Percentiles rank a stretch among this genome's conserved stretches.
Conservation (phyloP, 2,329 filamentous ascomycete genomes). For the Alternaria sp. region DNA sequence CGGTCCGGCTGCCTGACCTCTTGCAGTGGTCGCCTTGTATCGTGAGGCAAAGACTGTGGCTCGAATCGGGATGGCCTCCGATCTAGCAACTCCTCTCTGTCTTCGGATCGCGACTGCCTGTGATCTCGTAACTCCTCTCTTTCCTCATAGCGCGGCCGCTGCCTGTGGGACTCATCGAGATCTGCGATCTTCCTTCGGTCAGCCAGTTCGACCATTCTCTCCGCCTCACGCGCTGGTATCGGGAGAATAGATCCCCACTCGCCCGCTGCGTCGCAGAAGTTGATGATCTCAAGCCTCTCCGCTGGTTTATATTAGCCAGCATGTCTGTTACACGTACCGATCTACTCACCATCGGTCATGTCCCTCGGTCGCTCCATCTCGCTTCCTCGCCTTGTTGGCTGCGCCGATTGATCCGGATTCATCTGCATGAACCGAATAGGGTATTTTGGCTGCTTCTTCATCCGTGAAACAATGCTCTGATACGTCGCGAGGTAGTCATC, state of each 20-base stretch:
- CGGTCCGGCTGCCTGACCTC: background rate
- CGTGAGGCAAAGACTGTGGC: background rate
- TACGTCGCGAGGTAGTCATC: slow-evolving; percentile 24
- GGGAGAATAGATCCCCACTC: slow-evolving; percentile 37
- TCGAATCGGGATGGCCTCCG: background rate
- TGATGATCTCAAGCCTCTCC: slow-evolving; percentile 22
- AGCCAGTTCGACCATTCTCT: slow-evolving; percentile 27
- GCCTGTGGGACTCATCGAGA: background rate
- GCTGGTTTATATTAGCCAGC: background rate
- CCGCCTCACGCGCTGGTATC: slow-evolving; percentile 25
- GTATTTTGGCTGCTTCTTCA: slow-evolving; percentile 31
- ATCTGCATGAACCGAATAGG: slow-evolving; percentile 30
- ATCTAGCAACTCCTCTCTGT: background rate
- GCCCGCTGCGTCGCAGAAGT: slow-evolving; percentile 34
- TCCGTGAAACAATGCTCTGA: slow-evolving; percentile 21
- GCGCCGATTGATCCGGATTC: slow-evolving; percentile 19
- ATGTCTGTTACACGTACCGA: fast-evolving
- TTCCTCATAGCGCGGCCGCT: background rate
- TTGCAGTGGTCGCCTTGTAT: background rate
- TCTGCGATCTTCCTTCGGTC: slow-evolving; percentile 24
- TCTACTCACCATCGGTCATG: slow-evolving; percentile 25
- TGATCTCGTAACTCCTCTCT: background rate
- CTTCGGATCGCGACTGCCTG: background rate
- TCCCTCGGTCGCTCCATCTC: background rate
- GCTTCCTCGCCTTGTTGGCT: background rate